Conservation (phyloP, 2,329 filamentous ascomycete species). For the Sarocladium strictum region DNA sequence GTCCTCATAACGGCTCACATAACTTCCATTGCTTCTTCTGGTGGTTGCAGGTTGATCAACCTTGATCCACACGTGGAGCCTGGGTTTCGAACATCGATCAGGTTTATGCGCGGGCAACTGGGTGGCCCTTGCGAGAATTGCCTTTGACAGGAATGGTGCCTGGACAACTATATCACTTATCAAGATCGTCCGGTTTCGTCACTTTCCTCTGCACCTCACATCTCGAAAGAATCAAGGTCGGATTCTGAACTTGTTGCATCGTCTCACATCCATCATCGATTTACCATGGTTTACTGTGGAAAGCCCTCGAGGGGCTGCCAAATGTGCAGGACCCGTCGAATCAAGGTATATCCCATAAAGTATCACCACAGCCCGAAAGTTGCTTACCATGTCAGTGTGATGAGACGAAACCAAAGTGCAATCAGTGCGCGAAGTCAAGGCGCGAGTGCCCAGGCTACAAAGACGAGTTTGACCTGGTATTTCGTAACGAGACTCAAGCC, state of each 20-base stretch:
- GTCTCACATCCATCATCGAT: background rate
- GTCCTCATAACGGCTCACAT: background rate
- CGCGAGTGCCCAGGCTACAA: slow-evolving; percentile 62
- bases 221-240: background rate
- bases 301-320: slow-evolving; percentile 65
- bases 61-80: slow-evolving; percentile 5
- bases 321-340: slow-evolving; percentile 67
- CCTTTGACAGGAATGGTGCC: background rate
- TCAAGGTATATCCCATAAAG: slow-evolving; percentile 52
- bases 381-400: slow-evolving; percentile 47
- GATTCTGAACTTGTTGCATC: background rate
- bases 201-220: too few species aligned
- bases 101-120: slow-evolving; percentile 4
- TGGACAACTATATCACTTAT: background rate
- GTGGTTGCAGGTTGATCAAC: background rate
- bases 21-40: background rate
- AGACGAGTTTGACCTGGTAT: slow-evolving; percentile 66
- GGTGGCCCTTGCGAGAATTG: slow-evolving; percentile 1
- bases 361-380: background rate
- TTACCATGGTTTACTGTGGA: slow-evolving; percentile 58
- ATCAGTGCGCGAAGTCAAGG: slow-evolving; percentile 58
- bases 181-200: background rate
- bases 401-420: slow-evolving; percentile 60
- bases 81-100: slow-evolving; percentile 2
- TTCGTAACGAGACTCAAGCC: slow-evolving; percentile 65